Conservation (phyloP, 75 land plant genomes). For the Picea sitchensis region DNA sequence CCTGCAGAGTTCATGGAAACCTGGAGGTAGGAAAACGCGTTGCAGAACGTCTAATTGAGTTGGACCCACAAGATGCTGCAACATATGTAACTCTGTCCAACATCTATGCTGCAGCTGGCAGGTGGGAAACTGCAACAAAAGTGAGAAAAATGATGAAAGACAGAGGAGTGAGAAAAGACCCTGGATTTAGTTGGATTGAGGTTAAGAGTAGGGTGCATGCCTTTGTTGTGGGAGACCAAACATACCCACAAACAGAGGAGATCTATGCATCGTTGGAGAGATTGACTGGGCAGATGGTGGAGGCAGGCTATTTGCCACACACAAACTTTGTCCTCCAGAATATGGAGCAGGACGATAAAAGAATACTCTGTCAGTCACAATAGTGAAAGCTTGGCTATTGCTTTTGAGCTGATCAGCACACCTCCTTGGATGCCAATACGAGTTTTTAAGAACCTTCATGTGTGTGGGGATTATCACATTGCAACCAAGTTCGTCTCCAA, state of each 20-base stretch:
- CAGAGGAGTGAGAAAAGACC: constrained; percentile 9
- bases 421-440: background rate
- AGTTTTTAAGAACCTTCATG: background rate
- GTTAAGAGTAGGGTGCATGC: constrained; percentile 9
- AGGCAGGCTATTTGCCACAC: constrained; percentile 8
- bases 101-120: constrained; percentile 20
- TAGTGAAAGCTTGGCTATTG: background rate
- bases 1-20: constrained; percentile 14
- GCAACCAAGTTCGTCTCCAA: constrained; percentile 5
- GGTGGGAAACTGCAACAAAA: constrained; percentile 14
- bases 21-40: constrained; percentile 1
- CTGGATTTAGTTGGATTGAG: constrained; percentile 22
- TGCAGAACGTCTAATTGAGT: background rate
- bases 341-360: background rate
- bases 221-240: background rate
- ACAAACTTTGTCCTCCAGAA: constrained; percentile 7
- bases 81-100: constrained; percentile 14
- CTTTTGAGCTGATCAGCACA: constrained; percentile 7
- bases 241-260: background rate
- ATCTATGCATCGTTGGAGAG: background rate
- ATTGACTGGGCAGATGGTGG: background rate
- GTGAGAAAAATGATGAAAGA: constrained; percentile 7
- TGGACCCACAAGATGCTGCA: background rate
- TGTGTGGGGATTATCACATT: background rate
- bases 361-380: background rate